Conservation (phyloP, 2,329 filamentous ascomycete genomes). For the Daldinia eschscholtzii region DNA sequence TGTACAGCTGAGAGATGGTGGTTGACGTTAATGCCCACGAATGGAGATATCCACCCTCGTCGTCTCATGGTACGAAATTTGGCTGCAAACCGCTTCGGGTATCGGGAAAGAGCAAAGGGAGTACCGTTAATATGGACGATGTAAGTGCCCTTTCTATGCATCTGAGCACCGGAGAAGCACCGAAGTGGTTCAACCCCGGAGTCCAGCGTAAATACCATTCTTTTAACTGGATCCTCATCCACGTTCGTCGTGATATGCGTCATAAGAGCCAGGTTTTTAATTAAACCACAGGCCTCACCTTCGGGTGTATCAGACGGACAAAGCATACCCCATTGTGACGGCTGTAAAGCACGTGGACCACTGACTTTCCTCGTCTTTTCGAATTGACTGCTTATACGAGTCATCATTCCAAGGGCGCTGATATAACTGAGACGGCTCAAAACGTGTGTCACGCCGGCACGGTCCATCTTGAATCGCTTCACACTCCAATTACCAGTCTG, state of each 20-base stretch:
- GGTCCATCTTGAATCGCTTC: conserved; percentile 98
- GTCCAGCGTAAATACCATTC: conserved; percentile 87
- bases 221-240: conserved; percentile 89
- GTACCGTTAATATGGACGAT: conserved; percentile 97
- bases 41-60: conserved; percentile 92
- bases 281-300: conserved; percentile 96
- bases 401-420: conserved; percentile 99
- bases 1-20: conserved; percentile 92
- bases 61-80: conserved; percentile 89
- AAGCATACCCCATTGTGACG: conserved; percentile 98
- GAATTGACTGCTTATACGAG: conserved; percentile 96
- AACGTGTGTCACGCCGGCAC: conserved; percentile 96
- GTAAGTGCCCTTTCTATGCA: conserved; percentile 86
- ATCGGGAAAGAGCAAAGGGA: conserved; percentile 86
- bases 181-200: conserved; percentile 84
- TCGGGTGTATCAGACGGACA: conserved; percentile 98
- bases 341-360: conserved; percentile 93
- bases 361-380: conserved; percentile 98
- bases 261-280: conserved; percentile 98
- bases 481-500: conserved; percentile 98
- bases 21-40: conserved; percentile 97
- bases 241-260: conserved; percentile 98
- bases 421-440: conserved; percentile 97
- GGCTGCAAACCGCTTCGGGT: conserved; percentile 87
- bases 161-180: conserved; percentile 79